These are phyloP conservation scores for Nakazawaea laoshanensis DNA, from an alignment of 805 yeast species.

Conservation along the genomic window DNA sequence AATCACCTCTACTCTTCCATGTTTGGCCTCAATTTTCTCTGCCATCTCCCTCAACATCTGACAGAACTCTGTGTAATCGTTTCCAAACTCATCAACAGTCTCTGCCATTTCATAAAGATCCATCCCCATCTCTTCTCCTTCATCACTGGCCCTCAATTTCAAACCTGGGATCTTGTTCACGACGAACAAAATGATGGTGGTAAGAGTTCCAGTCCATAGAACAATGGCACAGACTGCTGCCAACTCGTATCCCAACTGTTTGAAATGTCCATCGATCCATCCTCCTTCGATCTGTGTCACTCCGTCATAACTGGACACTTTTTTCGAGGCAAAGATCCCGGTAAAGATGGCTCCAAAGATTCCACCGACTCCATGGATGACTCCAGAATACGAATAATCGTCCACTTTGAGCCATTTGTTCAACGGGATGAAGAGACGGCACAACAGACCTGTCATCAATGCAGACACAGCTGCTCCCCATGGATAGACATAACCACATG, in stretches of 20 bases:
- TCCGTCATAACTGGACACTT: slow-evolving; percentile 35
- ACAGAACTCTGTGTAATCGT: slow-evolving; percentile 22
- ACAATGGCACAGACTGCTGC: slow-evolving; percentile 32
- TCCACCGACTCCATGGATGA: slow-evolving; percentile 42
- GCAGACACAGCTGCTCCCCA: slow-evolving; percentile 38
- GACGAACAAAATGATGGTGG: slow-evolving; percentile 32
- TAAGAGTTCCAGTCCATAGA: slow-evolving; percentile 36
- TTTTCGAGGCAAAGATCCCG: slow-evolving; percentile 36
- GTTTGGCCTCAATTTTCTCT: slow-evolving; percentile 13
- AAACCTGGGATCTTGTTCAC: slow-evolving; percentile 45
- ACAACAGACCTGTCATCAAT: slow-evolving; percentile 26
- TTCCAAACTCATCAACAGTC: slow-evolving; percentile 26
- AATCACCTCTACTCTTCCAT: slow-evolving; percentile 10
- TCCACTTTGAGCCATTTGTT: slow-evolving; percentile 35
- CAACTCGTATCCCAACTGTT: slow-evolving; percentile 36
- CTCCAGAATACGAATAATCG: slow-evolving; percentile 36
- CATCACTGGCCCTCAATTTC: slow-evolving; percentile 33
- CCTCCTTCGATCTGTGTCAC: slow-evolving; percentile 35
- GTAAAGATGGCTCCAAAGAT: slow-evolving; percentile 32
- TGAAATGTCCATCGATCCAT: slow-evolving; percentile 36
- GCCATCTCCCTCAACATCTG: slow-evolving; percentile 14
- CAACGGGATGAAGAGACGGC: slow-evolving; percentile 25
- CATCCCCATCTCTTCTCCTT: slow-evolving; percentile 43
- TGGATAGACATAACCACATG: slow-evolving; percentile 37
- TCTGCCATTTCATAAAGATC: slow-evolving; percentile 45